Base-by-base conservation (phyloP, 805 yeast genomes). In the Candida nonsorbophila region DNA sequence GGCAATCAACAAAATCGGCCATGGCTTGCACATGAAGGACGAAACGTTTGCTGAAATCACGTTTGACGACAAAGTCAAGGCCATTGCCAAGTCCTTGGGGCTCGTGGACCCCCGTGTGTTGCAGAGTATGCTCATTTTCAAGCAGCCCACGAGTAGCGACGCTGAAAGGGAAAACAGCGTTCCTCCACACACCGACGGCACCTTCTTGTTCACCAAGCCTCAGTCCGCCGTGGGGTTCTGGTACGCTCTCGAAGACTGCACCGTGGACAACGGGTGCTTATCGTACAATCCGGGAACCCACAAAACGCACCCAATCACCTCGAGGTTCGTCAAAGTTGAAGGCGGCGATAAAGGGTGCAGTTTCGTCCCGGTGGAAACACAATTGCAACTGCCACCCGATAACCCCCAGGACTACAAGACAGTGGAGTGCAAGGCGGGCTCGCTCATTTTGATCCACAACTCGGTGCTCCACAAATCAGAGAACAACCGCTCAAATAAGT, bases 241-340 rank as follows among this genome's bases (percentile, higher is more conserved):
- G 94, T 74, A 77, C 46, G 88, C 92, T 0, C 53, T 83, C 38
- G 86, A 84, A 42, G 83, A 80, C 42, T 83, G 92, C 49, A 76
- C 79, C 1, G 33, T 49, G 2, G 57, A 54, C 4, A 83, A 83
- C 51, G 92, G 94, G 0, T 81, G 90, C 34, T 57, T 83, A 12
- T 69, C 76, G 34, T 81, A 68, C 43, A 62, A 72, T 10, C 86
- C 88, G 0, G 90, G 88, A 0, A 72, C 84, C 3, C 92, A 84
- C 46, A 72, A 70, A 47, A 58, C 54, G 5, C 58, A 62, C 20
- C 76, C 77, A 1, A 64, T 84, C 3, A 59, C 62, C 7, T 77
- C 76, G 45, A 60, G 92, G 37, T 79, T 83, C 57, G 81, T 79
- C 5, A 71, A 79, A 33, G 58, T 67, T 14, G 55, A 66, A 1